Evolutionary conservation across 208 protist genomes (phyloP).

Genomic region (Crithidia sp.): DNA sequence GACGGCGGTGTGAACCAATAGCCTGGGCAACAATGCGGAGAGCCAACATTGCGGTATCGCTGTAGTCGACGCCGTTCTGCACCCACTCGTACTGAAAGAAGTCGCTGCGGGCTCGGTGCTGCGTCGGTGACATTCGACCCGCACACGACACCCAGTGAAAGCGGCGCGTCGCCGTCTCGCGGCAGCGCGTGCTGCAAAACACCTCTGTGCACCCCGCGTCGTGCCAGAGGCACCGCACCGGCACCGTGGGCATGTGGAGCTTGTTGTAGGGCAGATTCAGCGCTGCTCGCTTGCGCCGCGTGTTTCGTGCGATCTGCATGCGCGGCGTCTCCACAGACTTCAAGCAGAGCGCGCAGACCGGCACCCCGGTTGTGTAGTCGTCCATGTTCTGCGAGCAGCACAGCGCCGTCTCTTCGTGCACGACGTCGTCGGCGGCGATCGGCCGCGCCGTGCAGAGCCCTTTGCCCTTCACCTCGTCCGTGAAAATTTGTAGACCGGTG

Average conservation of each 20-base stretch:
- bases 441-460: constrained; percentile 45
- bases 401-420: constrained; percentile 72
- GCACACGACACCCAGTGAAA: constrained; percentile 58
- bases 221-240: constrained; percentile 43
- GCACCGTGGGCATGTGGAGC: constrained; percentile 22
- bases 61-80: constrained; percentile 69
- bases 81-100: constrained; percentile 61
- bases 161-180: constrained; percentile 40
- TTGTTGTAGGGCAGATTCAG: constrained; percentile 37
- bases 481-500: constrained; percentile 45
- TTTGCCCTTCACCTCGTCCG: constrained; percentile 70
- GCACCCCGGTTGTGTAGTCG: constrained; percentile 41
- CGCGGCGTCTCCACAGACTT: constrained; percentile 64
- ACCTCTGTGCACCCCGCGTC: constrained; percentile 49
- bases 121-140: constrained; percentile 46
- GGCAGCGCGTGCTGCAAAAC: constrained; percentile 68
- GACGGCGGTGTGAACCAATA: constrained; percentile 40
- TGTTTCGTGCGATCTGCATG: constrained; percentile 44
- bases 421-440: constrained; percentile 45
- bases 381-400: constrained; percentile 82
- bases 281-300: constrained; percentile 36
- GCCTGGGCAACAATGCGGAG: constrained; percentile 60
- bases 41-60: constrained; percentile 68
- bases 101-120: constrained; percentile 35
- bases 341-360: constrained; percentile 62